phyloP scores from a whole-genome alignment of 2,329 filamentous ascomycete genomes.

The Hortaea sp. region DNA sequence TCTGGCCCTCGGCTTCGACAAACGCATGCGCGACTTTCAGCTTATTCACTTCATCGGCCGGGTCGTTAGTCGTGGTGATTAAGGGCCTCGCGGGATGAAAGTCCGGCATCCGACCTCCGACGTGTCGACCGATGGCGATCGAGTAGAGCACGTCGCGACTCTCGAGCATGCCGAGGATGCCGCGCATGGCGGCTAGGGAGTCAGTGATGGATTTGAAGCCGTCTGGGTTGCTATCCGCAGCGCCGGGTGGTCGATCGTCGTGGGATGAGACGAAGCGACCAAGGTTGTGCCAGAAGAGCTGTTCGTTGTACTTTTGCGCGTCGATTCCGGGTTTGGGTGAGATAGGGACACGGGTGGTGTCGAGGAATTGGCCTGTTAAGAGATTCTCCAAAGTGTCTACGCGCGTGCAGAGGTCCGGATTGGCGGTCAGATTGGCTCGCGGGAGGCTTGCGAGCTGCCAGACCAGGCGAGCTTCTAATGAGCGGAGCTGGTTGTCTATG shows the following conservation, averaged over 20 bases:
- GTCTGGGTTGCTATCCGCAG: constrained; percentile 28
- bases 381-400: constrained; percentile 68
- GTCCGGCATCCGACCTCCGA: constrained; percentile 49
- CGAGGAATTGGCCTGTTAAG: constrained; percentile 59
- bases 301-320: constrained; percentile 37
- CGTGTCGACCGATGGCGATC: constrained; percentile 67
- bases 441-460: constrained; percentile 49
- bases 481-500: constrained; percentile 25
- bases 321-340: constrained; percentile 30
- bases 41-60: constrained; percentile 34
- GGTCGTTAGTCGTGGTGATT: constrained; percentile 18
- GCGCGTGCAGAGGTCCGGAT: constrained; percentile 49
- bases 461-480: constrained; percentile 49
- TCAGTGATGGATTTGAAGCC: constrained; percentile 47
- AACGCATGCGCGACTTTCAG: constrained; percentile 40
- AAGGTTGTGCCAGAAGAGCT: constrained; percentile 75
- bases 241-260: constrained; percentile 48
- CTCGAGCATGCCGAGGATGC: constrained; percentile 67
- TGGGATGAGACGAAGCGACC: constrained; percentile 60
- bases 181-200: constrained; percentile 54
- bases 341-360: constrained; percentile 48
- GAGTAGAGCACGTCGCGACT: constrained; percentile 88
- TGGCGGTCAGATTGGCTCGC: constrained; percentile 23
- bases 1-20: constrained; percentile 36
- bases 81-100: constrained; percentile 25